Conservation (phyloP, 2,329 filamentous ascomycete species). For the Arthrinium phaeospermum region DNA sequence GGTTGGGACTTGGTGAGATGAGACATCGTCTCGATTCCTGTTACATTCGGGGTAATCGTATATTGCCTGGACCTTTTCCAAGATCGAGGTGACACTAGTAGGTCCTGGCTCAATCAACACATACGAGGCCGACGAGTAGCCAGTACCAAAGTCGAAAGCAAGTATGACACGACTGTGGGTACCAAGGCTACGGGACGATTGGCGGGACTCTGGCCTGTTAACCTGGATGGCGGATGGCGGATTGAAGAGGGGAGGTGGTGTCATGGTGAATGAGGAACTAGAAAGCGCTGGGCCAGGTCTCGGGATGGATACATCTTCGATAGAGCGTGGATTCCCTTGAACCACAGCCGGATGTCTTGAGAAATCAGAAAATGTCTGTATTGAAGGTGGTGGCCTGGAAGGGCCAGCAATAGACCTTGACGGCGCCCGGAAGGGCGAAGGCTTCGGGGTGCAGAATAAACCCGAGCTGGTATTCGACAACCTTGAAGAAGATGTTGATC, state of each 20-base stretch:
- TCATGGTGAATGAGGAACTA: not conserved
- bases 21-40: not conserved
- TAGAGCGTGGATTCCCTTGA: not conserved
- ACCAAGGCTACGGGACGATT: not conserved
- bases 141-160: not conserved
- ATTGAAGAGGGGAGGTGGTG: not conserved
- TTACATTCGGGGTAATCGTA: not conserved
- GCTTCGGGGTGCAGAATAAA: not conserved
- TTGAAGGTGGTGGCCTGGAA: not conserved
- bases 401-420: not conserved
- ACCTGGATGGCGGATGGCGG: not conserved
- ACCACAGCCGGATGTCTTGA: not conserved
- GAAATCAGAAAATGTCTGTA: not conserved
- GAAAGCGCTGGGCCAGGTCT: not conserved
- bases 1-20: not conserved
- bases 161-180: not conserved
- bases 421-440: not conserved
- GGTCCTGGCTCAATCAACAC: not conserved
- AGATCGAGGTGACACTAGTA: not conserved
- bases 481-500: not conserved
- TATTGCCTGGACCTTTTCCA: not conserved
- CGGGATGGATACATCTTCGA: not conserved
- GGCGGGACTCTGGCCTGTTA: not conserved
- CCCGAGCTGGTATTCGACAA: not conserved
- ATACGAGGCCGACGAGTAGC: not conserved